Evolutionary conservation across 192 early-diverging fungal species (phyloP), one percentile per base, ranked within the genome.

Genomic region (Pilaira anomala): DNA sequence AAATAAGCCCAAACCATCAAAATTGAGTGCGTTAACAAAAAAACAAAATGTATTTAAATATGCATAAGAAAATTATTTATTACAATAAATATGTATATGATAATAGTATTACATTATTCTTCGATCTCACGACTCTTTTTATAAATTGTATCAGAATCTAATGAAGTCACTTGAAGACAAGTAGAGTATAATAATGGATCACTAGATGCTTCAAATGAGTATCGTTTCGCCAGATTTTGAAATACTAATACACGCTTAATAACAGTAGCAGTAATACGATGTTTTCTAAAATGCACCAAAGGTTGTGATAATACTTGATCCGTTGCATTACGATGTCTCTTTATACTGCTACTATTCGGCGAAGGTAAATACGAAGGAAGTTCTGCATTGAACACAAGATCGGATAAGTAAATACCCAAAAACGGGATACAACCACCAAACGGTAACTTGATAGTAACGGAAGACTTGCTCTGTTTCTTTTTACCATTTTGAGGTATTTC

Each of bases 401-500:
- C 84, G 8, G 82, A 84, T 11, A 86, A 26, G 45, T 80, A 86
- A 6, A 86, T 72, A 9, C 83, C 84, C 18, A 86, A 66, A 58
- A 86, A 84, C 0, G 84, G 84, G 48, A 86, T 82, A 40, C 84
- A 83, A 8, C 81, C 84, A 25, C 78, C 75, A 45, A 74, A 75
- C 8, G 73, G 78, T 13, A 73, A 66, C 48, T 75, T 70, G 11
- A 59, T 58, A 4, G 22, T 22, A 40, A 42, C 56, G 6, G 56
- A 40, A 3, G 22, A 24, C 45, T 40, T 30, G 22, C 66, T 33
- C 22, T 64, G 24, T 45, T 51, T 45, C 50, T 52, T 18, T 48
- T 50, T 25, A 33, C 3, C 7, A 26, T 60, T 62, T 12, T 52
- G 62, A 13, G 40, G 57, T 55, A 65, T 62, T 58, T 72, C 66